Base-by-base conservation (phyloP, 228 moss, liverwort and hornwort genomes). In the Sphagnum magellanicum region DNA sequence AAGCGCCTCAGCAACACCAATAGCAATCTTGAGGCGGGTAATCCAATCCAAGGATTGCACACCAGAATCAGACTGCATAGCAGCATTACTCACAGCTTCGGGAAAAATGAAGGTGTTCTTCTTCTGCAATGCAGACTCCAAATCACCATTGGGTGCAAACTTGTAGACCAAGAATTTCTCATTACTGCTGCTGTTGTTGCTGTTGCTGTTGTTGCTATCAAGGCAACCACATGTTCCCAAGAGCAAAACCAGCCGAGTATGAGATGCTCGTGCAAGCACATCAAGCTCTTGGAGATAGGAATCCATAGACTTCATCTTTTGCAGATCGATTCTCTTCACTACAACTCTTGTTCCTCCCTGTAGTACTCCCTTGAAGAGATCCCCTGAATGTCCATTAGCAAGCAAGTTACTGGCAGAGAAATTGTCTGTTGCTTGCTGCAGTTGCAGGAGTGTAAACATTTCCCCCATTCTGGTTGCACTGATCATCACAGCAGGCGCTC, bases 41-140 rank as follows among this genome's bases (percentile, higher is more conserved):
- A 97, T 97, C 97, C 97, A 97, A 68, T 97, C 97, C 74, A 97
- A 79, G 70, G 91, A 91, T 69, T 89, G 82, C 61, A 93, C 63
- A 32, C 32, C 32, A 32, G 32, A 32, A 32, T 32, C 32, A 32
- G 32, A 32, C 32, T 32, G 32, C 32, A 32, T 32, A 32, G 32
- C 32, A 32, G 32, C 32, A 32, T 32, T 32, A 32, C 32, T 32
- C 0, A 88, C 87, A 71, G 93, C 97, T 12, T 81, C 81, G 6
- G 88, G 89, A 4, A 90, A 90, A 4, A 93, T 87, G 0, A 89
- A 90, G 59, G 90, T 93, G 10, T 91, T 87, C 52, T 91, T 93
- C 59, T 81, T 85, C 70, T 97, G 97, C 67, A 97, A 75, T 1
- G 97, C 88, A 5, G 93, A 93, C 2, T 93, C 91, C 10, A 97